These are phyloP conservation scores for Phytophthora niederhauseri DNA, from an alignment of 352 stramenopile species.

Conservation along the genomic window DNA sequence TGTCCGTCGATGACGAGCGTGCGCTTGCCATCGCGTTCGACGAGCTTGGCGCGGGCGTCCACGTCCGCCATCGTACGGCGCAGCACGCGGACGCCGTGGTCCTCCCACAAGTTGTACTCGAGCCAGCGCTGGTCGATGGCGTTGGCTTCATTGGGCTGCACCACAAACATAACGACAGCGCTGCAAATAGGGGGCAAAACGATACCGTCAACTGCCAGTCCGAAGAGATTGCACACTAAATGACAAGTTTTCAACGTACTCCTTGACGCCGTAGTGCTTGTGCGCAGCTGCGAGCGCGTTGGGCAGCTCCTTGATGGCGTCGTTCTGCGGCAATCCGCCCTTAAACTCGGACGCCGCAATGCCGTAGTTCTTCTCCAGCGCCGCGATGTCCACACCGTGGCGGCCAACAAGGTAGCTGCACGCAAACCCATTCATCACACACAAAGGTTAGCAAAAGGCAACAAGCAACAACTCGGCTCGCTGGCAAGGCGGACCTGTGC, in stretches of 20 bases:
- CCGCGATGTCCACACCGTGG: constrained; percentile 51
- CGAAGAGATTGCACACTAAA: neutral
- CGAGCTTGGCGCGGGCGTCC: constrained; percentile 40
- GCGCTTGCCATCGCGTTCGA: constrained; percentile 47
- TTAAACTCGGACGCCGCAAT: constrained; percentile 44
- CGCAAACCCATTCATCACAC: neutral
- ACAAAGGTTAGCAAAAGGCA: neutral
- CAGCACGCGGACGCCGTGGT: constrained; percentile 79
- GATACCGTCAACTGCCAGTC: constrained; percentile 5
- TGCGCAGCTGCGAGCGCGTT: constrained; percentile 69
- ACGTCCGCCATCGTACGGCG: constrained; percentile 81
- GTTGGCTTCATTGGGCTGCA: constrained; percentile 91
- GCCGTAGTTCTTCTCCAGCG: constrained; percentile 60
- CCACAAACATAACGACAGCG: constrained; percentile 90
- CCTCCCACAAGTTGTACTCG: constrained; percentile 92
- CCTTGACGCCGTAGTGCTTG: constrained; percentile 69
- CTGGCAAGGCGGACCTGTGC: constrained; percentile 79
- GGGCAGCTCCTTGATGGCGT: constrained; percentile 72
- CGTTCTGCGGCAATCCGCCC: constrained; percentile 61
- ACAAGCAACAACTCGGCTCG: too few species aligned
- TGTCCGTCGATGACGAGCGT: constrained; percentile 61
- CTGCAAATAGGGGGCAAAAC: constrained; percentile 27
- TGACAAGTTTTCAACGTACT: constrained; percentile 44
- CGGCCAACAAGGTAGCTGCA: constrained; percentile 60
- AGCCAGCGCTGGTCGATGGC: constrained; percentile 93